Evolutionary conservation across 345 rosid genomes (phyloP), one percentile per base, ranked within the genome.

Genomic region (Kernera saxatilis): DNA sequence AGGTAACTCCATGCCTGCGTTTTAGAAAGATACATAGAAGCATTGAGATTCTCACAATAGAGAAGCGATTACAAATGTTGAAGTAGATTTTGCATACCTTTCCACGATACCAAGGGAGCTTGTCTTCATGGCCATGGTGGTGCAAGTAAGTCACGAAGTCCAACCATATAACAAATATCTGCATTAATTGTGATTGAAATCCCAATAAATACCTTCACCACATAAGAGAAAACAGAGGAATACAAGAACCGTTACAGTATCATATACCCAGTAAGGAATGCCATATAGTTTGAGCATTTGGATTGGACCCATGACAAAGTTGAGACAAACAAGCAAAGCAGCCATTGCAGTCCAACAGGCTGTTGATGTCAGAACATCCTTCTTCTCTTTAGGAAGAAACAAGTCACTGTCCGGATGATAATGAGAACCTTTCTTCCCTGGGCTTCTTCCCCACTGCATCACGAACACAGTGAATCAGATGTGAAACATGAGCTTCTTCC

Each of bases 41-140:
- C 55, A 11, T 45, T 45, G 21, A 46, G 44, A 33, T 44, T 44
- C 67, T 27, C 27, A 29, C 13, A 26, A 39, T 12, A 37, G 27
- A 23, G 9, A 39, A 37, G 35, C 15, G 18, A 29, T 4, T 25
- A 36, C 18, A 21, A 29, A 29, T 43, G 43, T 36, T 22, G 44
- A 55, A 55, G 55, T 43, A 3, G 53, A 12, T 44, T 44, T 6
- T 18, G 41, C 14, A 30, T 45, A 1, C 98, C 94, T 86, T 58
- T 9, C 92, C 89, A 1, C 98, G 92, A 76, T 92, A 89, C 98
- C 96, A 92, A 10, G 96, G 98, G 62, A 92, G 88, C 66, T 86
- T 92, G 54, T 77, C 84, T 10, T 85, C 88, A 19, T 87, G 86
- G 33, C 98, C 98, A 21, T 92, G 98, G 83, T 89, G 96, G 61